Conservation (phyloP, 1,284 basidiomycete genomes). For the Irpex sp. region DNA sequence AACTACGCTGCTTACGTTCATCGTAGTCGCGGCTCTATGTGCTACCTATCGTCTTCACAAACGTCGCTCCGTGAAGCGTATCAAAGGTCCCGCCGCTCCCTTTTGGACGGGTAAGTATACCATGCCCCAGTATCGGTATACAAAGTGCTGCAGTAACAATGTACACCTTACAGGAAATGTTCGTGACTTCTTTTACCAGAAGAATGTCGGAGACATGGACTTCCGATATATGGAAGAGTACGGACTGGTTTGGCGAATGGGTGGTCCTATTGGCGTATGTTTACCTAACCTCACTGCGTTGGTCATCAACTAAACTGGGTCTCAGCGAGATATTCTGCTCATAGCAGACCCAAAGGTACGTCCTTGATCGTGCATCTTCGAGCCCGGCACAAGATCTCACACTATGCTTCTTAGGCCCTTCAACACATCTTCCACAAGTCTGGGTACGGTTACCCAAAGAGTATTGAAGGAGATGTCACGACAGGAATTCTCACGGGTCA, state of each 20-base stretch:
- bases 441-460: constrained; percentile 23
- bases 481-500: constrained; percentile 16
- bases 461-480: constrained; percentile 4
- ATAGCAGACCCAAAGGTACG: constrained; percentile 19
- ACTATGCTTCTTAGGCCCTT: constrained; percentile 13
- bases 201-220: constrained; percentile 30
- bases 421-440: constrained; percentile 27
- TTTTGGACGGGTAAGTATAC: constrained; percentile 10
- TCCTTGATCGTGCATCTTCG: too few species aligned
- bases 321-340: neutral
- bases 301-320: neutral
- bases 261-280: constrained; percentile 6
- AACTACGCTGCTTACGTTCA: too few species aligned
- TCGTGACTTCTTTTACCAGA: constrained; percentile 17
- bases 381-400: too few species aligned
- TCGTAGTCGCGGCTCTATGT: too few species aligned
- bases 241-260: constrained; percentile 26
- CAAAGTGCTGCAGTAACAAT: neutral
- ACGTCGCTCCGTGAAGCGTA: constrained; percentile 1
- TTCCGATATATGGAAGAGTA: constrained; percentile 28
- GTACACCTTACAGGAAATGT: constrained; percentile 1
- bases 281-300: constrained; percentile 7
- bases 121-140: neutral
- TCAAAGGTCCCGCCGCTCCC: constrained; percentile 9
- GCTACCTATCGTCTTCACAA: neutral